A percentile compares a stretch with the other conserved stretches of the same genome.
Evolutionary conservation across 148 eudicot genomes (phyloP).

Genomic region (Silene uniflora): DNA sequence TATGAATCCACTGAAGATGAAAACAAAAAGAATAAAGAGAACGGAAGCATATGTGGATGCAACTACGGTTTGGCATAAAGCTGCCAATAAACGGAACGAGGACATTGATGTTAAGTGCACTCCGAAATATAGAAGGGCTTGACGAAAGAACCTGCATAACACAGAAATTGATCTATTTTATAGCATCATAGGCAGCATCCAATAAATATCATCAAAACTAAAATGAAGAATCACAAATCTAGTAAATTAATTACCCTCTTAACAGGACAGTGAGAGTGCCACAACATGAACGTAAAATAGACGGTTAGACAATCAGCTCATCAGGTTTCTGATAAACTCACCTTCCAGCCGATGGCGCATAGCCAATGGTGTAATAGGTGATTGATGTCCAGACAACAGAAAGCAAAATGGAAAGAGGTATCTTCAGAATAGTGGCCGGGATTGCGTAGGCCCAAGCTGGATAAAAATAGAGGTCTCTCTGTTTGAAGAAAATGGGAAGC

Average conservation of each 20-base stretch:
- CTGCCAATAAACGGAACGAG: slow-evolving; percentile 66
- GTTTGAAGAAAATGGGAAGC: slow-evolving; percentile 71
- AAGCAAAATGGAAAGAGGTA: slow-evolving; percentile 60
- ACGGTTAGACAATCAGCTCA: no score
- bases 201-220: no score
- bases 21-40: slow-evolving; percentile 32
- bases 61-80: slow-evolving; percentile 52
- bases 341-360: slow-evolving; percentile 71
- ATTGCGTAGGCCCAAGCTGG: slow-evolving; percentile 93
- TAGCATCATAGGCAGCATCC: no score
- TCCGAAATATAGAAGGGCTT: slow-evolving; percentile 43
- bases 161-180: no score
- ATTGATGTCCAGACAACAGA: slow-evolving; percentile 61
- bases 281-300: no score
- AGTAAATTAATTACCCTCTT: no score
- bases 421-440: slow-evolving; percentile 61
- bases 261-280: no score
- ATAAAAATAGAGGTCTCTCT: slow-evolving; percentile 68
- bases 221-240: no score
- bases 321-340: slow-evolving; percentile 20
- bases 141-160: slow-evolving; percentile 59
- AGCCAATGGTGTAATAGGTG: slow-evolving; percentile 76
- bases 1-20: slow-evolving; percentile 65
- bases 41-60: slow-evolving; percentile 42
- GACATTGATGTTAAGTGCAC: slow-evolving; percentile 60